A percentile compares a stretch with the other conserved stretches of the same genome.
Conservation (phyloP, 257 asterid species). For the Ophiorrhiza pumila region DNA sequence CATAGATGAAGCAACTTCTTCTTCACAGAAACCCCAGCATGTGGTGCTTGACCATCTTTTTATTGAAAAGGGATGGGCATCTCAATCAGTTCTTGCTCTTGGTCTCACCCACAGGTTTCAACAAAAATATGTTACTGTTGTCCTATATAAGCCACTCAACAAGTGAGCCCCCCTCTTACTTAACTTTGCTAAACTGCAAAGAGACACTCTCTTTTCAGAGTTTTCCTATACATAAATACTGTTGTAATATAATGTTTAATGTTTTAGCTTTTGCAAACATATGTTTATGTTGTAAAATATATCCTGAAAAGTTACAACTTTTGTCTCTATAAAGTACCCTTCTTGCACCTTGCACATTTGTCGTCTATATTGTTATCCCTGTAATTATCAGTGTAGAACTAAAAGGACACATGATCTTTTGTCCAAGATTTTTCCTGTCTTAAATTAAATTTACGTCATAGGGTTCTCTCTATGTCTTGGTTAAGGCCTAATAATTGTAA, state of each 20-base stretch:
- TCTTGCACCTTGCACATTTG: too few species aligned
- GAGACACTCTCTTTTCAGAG: not conserved
- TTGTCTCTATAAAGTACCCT: too few species aligned
- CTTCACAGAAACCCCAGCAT: slow-evolving; percentile 61
- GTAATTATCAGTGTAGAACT: too few species aligned
- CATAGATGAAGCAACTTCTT: slow-evolving; percentile 32
- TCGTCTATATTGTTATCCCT: too few species aligned
- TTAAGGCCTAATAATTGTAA: too few species aligned
- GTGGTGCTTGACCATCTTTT: slow-evolving; percentile 89
- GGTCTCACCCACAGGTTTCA: slow-evolving; percentile 80
- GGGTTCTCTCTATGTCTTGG: too few species aligned
- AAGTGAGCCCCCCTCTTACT: slow-evolving; percentile 36
- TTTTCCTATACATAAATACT: not conserved
- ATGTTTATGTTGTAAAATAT: slow-evolving; percentile 13
- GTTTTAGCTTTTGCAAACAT: not conserved
- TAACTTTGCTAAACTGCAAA: not conserved
- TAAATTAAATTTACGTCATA: too few species aligned
- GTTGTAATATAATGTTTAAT: not conserved
- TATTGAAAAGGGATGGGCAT: slow-evolving; percentile 65
- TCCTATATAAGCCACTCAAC: slow-evolving; percentile 81
- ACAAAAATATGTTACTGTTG: slow-evolving; percentile 82
- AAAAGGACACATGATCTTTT: too few species aligned
- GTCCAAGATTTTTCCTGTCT: too few species aligned
- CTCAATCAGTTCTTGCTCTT: slow-evolving; percentile 72
- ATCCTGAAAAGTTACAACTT: not conserved